phyloP scores from a whole-genome alignment of 73 alveolate species.

The Paramecium octaurelia region DNA sequence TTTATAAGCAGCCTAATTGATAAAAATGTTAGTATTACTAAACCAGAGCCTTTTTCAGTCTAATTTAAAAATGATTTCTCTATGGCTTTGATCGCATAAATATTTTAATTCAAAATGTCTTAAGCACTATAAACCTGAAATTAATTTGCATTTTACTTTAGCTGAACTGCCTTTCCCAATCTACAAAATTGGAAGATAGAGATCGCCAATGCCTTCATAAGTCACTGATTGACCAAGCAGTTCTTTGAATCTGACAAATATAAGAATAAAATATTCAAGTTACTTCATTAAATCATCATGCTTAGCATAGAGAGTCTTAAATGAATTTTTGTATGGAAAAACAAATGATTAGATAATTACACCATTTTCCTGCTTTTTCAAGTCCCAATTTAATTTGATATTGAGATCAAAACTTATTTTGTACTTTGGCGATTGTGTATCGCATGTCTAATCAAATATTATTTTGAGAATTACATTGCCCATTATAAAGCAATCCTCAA shows the following conservation, averaged over 20 bases:
- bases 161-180: conserved; percentile 44
- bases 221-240: not conserved
- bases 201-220: not conserved
- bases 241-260: not conserved
- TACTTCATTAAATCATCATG: not conserved
- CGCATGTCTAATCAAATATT: not conserved
- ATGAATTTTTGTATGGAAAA: not conserved
- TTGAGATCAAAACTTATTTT: not conserved
- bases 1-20: not conserved
- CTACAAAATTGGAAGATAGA: not conserved
- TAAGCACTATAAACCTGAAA: conserved; percentile 12
- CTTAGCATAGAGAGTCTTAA: not conserved
- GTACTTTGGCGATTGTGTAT: not conserved
- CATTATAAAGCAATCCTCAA: conserved; percentile 3
- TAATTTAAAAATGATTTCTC: not conserved
- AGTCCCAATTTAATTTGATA: not conserved
- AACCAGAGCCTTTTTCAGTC: not conserved
- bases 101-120: not conserved
- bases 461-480: not conserved
- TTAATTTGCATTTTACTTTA: not conserved
- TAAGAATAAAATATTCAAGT: not conserved
- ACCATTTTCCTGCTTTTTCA: not conserved
- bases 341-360: not conserved
- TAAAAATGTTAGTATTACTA: not conserved
- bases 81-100: conserved; percentile 25